These are phyloP conservation scores for Botrytis medusae DNA, from an alignment of 2,329 filamentous ascomycete species.

Conservation along the genomic window DNA sequence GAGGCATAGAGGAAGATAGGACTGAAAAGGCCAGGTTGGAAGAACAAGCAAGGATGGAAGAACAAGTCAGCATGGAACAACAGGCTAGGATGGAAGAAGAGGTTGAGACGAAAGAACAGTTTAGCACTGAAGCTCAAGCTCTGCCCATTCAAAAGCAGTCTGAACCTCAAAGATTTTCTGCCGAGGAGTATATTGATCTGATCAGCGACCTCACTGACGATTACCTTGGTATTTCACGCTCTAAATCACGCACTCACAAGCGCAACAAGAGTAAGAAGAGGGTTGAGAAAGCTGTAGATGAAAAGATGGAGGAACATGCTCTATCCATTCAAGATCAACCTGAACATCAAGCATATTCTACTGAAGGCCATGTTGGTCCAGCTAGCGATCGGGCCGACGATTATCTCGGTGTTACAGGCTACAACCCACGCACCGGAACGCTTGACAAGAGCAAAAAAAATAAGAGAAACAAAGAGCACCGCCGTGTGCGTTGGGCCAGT, in stretches of 20 bases:
- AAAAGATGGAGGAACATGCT: not conserved
- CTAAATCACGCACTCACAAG: not conserved
- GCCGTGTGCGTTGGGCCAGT: not conserved
- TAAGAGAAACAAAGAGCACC: not conserved
- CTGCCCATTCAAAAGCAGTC: not conserved
- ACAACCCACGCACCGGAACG: slow-evolving; percentile 23
- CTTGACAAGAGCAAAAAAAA: not conserved
- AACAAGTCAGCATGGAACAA: not conserved
- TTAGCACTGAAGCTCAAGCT: not conserved
- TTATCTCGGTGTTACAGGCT: slow-evolving; percentile 20
- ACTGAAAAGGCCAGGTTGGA: not conserved
- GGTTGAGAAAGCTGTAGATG: not conserved
- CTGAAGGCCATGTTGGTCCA: not conserved
- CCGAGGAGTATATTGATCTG: not conserved
- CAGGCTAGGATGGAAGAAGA: not conserved
- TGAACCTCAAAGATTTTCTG: not conserved
- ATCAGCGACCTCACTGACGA: slow-evolving; percentile 1
- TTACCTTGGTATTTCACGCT: not conserved
- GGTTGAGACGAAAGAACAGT: not conserved
- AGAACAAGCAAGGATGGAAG: not conserved
- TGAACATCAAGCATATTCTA: not conserved
- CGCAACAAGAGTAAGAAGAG: not conserved
- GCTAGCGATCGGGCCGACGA: not conserved
- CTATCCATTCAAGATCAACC: not conserved
- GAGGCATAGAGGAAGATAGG: not conserved